These are phyloP conservation scores for Pyronema domesticum DNA, from an alignment of 495 filamentous ascomycete genomes.

Conservation along the genomic window DNA sequence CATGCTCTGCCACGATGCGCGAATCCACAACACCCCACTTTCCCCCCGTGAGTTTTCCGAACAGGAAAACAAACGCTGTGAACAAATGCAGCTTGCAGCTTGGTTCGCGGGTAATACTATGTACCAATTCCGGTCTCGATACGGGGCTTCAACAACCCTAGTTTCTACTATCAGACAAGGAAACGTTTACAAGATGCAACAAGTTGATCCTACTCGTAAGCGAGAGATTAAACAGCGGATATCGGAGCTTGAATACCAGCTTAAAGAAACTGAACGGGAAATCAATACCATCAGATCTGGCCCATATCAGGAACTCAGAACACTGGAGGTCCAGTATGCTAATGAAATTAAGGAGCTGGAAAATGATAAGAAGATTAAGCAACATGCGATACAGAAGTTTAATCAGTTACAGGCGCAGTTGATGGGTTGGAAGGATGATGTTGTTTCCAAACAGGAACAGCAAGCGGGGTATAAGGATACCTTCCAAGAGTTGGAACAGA, in stretches of 20 bases:
- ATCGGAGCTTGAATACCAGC: conserved; percentile 26
- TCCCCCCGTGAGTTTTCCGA: conserved; percentile 42
- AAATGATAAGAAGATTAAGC: conserved; percentile 17
- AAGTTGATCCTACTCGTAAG: conserved; percentile 22
- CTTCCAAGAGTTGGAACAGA: conserved; percentile 29
- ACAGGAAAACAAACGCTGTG: conserved; percentile 42
- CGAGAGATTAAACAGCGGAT: conserved; percentile 26
- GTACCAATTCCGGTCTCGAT: neutral
- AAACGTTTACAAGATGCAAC: conserved; percentile 16
- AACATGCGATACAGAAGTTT: conserved; percentile 16
- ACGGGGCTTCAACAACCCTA: conserved; percentile 12
- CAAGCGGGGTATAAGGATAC: conserved; percentile 13
- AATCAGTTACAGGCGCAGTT: conserved; percentile 5
- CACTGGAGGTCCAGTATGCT: neutral
- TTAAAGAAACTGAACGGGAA: conserved; percentile 26
- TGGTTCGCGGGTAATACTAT: conserved; percentile 16
- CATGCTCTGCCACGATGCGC: conserved; percentile 58
- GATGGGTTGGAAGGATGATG: conserved; percentile 21
- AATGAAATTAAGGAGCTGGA: conserved; percentile 10
- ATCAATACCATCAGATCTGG: conserved; percentile 4
- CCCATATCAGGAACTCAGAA: neutral
- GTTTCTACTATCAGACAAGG: conserved; percentile 8
- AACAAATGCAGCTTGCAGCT: conserved; percentile 26
- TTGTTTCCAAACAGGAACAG: conserved; percentile 8
- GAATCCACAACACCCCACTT: conserved; percentile 47